Base-by-base conservation (phyloP, 208 protist species). In the Naegleria gruberi region DNA sequence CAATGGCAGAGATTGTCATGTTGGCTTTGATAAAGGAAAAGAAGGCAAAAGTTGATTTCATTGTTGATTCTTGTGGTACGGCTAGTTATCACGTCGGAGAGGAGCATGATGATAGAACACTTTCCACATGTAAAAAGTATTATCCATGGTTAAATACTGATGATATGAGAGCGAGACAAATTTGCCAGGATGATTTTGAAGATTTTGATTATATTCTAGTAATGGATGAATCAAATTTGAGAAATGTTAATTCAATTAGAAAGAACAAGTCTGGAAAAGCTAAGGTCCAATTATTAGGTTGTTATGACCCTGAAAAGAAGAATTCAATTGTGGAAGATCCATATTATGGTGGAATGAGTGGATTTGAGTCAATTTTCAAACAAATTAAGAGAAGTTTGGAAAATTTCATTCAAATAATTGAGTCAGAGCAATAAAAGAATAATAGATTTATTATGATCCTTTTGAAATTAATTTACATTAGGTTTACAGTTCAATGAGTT, bases 151-250 rank as follows among this genome's bases (percentile, higher is more conserved):
- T 45, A 40, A 30, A n/a, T 44, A 0, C 26, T 10, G 51, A 40
- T 40, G 44, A 91, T 41, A 85, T 90, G 15, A 4, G 37, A 41
- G 89, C 57, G 8, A 44, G 91, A 82, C 89, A 92, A 57, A 17
- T 91, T 0, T 10, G 7, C 7, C n/a, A 23, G 4, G 15, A 57
- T 5, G 91, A 92, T 42, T 91, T 92, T 40, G n/a, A 82, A 8
- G 17, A 51, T 12, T 92, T 91, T 55, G 65, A 92, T 34, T 92
- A 90, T 40, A 87, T 91, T 2, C 74, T 92, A 89, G 81, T 19
- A 3, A 92, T 92, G 91, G 91, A 92, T 30, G 82, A 89, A 23
- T 41, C 40, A 0, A 92, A 92, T 65, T 86, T 92, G 7, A 37
- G 8, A 45, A 89, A 92, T 44, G 45, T 92, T 7, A 43, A 89